These are phyloP conservation scores for Penicillium sp. DNA, from an alignment of 2,329 filamentous ascomycete genomes.

Conservation along the genomic window DNA sequence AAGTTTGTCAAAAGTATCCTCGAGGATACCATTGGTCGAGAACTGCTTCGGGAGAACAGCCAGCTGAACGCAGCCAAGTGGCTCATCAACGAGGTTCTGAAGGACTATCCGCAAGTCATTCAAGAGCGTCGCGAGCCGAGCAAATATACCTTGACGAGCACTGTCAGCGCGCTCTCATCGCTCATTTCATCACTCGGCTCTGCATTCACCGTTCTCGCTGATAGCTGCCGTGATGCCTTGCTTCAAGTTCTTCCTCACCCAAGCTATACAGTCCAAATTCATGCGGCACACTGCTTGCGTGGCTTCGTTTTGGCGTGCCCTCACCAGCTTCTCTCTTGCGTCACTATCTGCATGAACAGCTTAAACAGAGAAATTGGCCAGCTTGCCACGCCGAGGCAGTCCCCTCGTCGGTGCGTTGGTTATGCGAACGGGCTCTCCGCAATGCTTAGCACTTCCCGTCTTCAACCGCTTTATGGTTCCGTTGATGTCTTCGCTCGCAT, in stretches of 20 bases:
- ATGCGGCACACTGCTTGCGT: conserved; percentile 82
- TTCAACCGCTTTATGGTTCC: conserved; percentile 88
- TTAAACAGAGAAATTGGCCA: conserved; percentile 82
- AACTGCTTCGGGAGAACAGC: conserved; percentile 84
- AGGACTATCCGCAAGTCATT: conserved; percentile 88
- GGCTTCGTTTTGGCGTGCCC: conserved; percentile 87
- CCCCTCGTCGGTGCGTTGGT: conserved; percentile 80
- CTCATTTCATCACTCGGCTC: conserved; percentile 80
- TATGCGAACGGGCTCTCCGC: conserved; percentile 91
- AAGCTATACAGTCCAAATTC: conserved; percentile 93
- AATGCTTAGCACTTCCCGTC: conserved; percentile 83
- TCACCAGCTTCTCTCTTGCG: conserved; percentile 83
- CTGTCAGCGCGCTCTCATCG: conserved; percentile 76
- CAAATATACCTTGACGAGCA: conserved; percentile 79
- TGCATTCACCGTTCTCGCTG: conserved; percentile 75
- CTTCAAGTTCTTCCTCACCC: conserved; percentile 91
- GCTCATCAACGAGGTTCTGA: conserved; percentile 84
- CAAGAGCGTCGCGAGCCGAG: conserved; percentile 85
- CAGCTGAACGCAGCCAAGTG: conserved; percentile 79
- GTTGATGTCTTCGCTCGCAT: conserved; percentile 94
- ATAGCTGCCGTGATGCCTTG: conserved; percentile 80
- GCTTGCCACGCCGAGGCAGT: conserved; percentile 72
- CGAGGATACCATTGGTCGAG: conserved; percentile 77
- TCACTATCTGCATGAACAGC: conserved; percentile 97
- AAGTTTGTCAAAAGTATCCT: conserved; percentile 82